Base-by-base conservation (phyloP, 768 basidiomycete species). In the Leucosporidium scottii region DNA sequence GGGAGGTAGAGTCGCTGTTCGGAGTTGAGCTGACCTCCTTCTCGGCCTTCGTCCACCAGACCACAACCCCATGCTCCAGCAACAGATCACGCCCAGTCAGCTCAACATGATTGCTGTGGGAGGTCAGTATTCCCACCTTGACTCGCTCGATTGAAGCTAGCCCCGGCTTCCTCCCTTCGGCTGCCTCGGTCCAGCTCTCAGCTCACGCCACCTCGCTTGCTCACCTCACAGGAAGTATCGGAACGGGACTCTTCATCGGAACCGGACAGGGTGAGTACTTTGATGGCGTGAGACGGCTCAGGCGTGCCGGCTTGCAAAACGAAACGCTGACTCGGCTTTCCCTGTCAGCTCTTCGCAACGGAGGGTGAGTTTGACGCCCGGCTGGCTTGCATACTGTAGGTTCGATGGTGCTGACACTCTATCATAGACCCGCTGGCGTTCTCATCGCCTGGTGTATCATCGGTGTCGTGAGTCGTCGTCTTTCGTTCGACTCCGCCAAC, bases 201-300 rank as follows among this genome's bases (percentile, higher is more conserved):
- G 39, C 39, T 44, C 39, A 44, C 39, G 39, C 39, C 3, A 10
- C 15, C 15, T 44, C 39, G 39, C 13, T 65, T 59, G 61, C 69
- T 34, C 77, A 76, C 27, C 77, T 79, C 59, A 79, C 77, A 50
- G 79, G 79, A 8, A 74, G 73, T 1, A 80, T 79, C 61, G 74
- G 75, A 3, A 76, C 75, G 18, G 74, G 72, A 54, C 64, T 70
- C 9, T 68, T 68, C 59, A 59, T 67, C 39, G 57, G 67, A 2
- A 20, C 21, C 1, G 57, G 48, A 27, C 25, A 61, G 30, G 25
- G 10, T 30, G n/a, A 18, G 20, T 21, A n/a, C 63, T 71, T 3
- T 57, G 64, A 2, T 62, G 59, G 18, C 67, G 65, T 25, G 71
- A 34, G 34, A n/a, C n/a, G n/a, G n/a, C 34, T 15, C 13, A 44